phyloP scores from a whole-genome alignment of 139 green algal species.

The Haematococcus sp. region DNA sequence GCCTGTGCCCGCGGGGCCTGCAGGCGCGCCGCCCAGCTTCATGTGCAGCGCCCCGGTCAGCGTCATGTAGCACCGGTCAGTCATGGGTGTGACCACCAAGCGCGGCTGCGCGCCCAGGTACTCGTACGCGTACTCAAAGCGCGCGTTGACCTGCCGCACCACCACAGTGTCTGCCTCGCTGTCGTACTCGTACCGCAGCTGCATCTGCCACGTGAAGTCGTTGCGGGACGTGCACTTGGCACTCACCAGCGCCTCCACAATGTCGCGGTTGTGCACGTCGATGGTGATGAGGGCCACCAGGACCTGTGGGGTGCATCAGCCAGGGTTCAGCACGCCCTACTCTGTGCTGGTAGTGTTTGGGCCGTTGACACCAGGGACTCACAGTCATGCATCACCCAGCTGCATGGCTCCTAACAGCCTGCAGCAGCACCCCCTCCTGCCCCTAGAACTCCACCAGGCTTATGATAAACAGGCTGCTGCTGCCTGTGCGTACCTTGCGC shows the following conservation, averaged over 20 bases:
- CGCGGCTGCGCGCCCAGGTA: constrained; percentile 78
- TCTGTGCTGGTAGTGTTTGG: neutral
- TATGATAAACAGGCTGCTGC: no score
- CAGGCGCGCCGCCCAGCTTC: constrained; percentile 74
- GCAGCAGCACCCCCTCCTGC: no score
- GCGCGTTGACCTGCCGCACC: constrained; percentile 45
- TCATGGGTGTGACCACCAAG: constrained; percentile 83
- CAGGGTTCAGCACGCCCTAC: no score
- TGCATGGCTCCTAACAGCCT: no score
- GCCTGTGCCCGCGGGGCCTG: constrained; percentile 64
- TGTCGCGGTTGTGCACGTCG: constrained; percentile 75
- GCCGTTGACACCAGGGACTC: no score
- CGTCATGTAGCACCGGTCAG: constrained; percentile 83
- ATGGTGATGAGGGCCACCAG: constrained; percentile 74
- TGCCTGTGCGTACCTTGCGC: constrained; percentile 48
- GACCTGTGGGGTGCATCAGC: constrained; percentile 17
- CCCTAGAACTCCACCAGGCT: no score
- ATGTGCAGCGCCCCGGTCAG: constrained; percentile 76
- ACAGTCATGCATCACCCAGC: no score
- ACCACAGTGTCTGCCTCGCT: constrained; percentile 33
- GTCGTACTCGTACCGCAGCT: constrained; percentile 50
- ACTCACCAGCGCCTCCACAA: constrained; percentile 54
- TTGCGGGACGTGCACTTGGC: constrained; percentile 25
- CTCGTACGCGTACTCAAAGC: constrained; percentile 78
- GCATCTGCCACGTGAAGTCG: constrained; percentile 80